A percentile compares a stretch with the other conserved stretches of the same genome.
These are phyloP conservation scores for Trichoderma simmonsii DNA, from an alignment of 2,329 filamentous ascomycete species.

Conservation along the genomic window DNA sequence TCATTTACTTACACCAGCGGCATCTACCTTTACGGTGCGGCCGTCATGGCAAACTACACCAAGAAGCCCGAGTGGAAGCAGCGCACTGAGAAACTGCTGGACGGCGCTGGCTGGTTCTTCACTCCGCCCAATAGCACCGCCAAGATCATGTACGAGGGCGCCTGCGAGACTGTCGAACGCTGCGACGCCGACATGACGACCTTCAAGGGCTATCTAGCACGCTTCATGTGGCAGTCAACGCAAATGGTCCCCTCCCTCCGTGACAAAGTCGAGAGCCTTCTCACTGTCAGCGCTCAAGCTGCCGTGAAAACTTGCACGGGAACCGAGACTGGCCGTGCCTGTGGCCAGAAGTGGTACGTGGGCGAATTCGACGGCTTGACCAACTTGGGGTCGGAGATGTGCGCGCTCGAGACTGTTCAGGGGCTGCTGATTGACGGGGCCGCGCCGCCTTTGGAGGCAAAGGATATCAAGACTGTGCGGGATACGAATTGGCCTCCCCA, in stretches of 20 bases:
- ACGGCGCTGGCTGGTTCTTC: constrained; percentile 54
- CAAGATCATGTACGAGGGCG: constrained; percentile 62
- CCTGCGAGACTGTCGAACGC: constrained; percentile 56
- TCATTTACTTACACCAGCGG: constrained; percentile 66
- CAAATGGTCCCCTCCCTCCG: constrained; percentile 55
- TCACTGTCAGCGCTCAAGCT: constrained; percentile 52
- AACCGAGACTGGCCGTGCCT: constrained; percentile 48
- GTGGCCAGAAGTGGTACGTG: constrained; percentile 62
- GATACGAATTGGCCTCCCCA: constrained; percentile 23
- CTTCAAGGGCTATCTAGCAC: constrained; percentile 66
- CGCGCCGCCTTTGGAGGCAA: constrained; percentile 44
- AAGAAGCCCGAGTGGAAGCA: constrained; percentile 51
- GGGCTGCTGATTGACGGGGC: constrained; percentile 50
- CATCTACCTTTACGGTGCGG: constrained; percentile 63
- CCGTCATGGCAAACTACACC: constrained; percentile 61
- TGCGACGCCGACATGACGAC: constrained; percentile 64
- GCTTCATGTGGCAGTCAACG: constrained; percentile 60
- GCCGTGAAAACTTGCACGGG: constrained; percentile 58
- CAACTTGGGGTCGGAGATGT: constrained; percentile 63
- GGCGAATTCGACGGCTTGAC: constrained; percentile 52
- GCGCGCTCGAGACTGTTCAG: constrained; percentile 61
- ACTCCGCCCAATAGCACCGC: constrained; percentile 44
- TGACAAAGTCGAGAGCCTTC: constrained; percentile 44
- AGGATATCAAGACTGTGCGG: constrained; percentile 47
- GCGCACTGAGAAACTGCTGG: constrained; percentile 51